A percentile compares a stretch with the other conserved stretches of the same genome.
These are phyloP conservation scores for Zygosaccharomyces pseudobailii DNA, from an alignment of 1,139 yeast species.

Conservation along the genomic window DNA sequence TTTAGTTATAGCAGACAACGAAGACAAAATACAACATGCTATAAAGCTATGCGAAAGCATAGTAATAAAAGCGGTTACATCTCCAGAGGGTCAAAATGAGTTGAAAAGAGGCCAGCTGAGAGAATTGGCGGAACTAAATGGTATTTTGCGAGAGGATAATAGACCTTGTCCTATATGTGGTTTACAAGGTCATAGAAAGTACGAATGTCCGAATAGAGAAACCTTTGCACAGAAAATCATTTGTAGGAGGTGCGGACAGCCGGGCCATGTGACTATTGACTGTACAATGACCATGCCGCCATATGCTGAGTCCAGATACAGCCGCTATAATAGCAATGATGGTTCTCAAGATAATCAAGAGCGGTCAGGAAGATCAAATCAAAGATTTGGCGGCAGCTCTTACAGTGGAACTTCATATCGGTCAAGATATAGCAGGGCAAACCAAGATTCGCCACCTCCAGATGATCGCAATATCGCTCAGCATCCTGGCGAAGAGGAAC, in stretches of 20 bases:
- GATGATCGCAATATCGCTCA: background rate
- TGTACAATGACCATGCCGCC: slow-evolving; percentile 43
- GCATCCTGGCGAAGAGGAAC: background rate
- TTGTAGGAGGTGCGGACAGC: slow-evolving; percentile 73
- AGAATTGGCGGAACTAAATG: slow-evolving; percentile 88
- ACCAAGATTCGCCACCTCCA: background rate
- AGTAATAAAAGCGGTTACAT: slow-evolving; percentile 73
- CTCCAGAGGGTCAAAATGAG: slow-evolving; percentile 93
- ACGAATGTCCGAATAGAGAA: slow-evolving; percentile 55
- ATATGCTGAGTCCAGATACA: slow-evolving; percentile 11
- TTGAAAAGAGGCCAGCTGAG: slow-evolving; percentile 85
- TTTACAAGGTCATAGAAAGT: slow-evolving; percentile 55
- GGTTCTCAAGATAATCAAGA: background rate
- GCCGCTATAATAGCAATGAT: slow-evolving; percentile 9
- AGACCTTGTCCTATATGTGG: slow-evolving; percentile 58
- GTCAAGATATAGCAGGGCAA: slow-evolving; percentile 1
- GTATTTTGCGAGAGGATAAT: slow-evolving; percentile 82
- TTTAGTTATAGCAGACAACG: slow-evolving; percentile 77
- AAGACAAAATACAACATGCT: slow-evolving; percentile 72
- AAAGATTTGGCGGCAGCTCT: background rate
- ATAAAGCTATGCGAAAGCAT: slow-evolving; percentile 69
- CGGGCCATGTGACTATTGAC: slow-evolving; percentile 87
- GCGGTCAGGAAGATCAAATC: background rate
- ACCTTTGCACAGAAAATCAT: slow-evolving; percentile 54
- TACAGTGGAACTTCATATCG: slow-evolving; percentile 2